Evolutionary conservation across 306 rosid species (phyloP), one percentile per base, ranked within the genome.

Genomic region (Rosa chinensis): DNA sequence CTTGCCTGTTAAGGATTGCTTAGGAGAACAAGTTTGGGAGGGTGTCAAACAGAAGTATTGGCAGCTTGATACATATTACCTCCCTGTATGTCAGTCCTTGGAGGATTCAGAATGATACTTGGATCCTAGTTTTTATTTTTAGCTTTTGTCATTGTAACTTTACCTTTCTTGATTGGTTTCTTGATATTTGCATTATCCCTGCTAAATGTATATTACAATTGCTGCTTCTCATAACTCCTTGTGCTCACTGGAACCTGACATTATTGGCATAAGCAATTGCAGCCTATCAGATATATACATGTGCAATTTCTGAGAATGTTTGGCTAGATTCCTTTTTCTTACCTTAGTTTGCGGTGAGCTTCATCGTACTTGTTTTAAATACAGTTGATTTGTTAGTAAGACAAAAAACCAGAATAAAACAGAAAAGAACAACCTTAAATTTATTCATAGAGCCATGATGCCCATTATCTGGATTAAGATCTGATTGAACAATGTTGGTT

Each of bases 31-130:
- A 80, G 91, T 91, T 50, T 91, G 99, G 99, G 90, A 93, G 87
- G 98, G 96, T 84, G 96, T 95, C 79, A 93, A 91, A 84, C 99
- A 93, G 74, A 90, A 86, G 87, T 95, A 95, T 80, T 95, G 99
- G 99, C 98, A 95, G 80, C 98, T 95, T 73, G 96, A 95, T 87
- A 90, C 92, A 6, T 93, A 95, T 83, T 88, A 89, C 85, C 98
- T 95, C 77, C 99, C 99, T 49, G 96, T 92, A 79, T 90, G 91
- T 85, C 98, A 95, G 88, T 82, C 89, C 72, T 18, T 74, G 16
- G 85, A 85, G 55, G 92, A 91, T 78, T 70, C 86, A 10, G 80
- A 89, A 82, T 92, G 83, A 88, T 79, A 63, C 39, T 77, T 32
- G 79, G 81, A 32, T 76, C 61, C 53, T 63, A 53, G 58, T 28